Base-by-base conservation (phyloP, 257 asterid species). In the Penstemon barbatus region DNA sequence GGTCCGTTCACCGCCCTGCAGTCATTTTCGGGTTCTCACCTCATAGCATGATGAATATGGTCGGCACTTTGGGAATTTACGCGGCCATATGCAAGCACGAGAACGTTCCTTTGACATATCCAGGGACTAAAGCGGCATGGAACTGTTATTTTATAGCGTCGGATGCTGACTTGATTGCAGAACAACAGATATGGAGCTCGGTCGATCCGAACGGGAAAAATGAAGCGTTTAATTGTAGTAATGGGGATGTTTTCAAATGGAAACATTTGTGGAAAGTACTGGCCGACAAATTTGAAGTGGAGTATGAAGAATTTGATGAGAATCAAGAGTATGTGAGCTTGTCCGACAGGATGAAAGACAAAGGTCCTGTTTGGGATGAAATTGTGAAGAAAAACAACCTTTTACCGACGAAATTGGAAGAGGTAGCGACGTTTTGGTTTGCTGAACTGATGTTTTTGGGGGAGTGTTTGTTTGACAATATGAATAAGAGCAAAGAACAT, bases 401-500 rank as follows among this genome's bases (percentile, higher is more conserved):
- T 43, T 42, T 33, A 1, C 12, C 42, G 0, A 75, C 80, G 5
- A 75, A 71, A 52, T 63, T 79, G 78, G 80, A 79, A 58, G 73
- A 75, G 49, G 80, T 78, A 15, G 73, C 82, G 0, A 62, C 78
- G 18, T 79, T 75, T 18, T 79, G 83, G 83, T 79, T 79, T 68
- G 83, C 38, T 0, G 83, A 79, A 52, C 37, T 79, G 73, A 68
- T 75, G 61, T 68, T 79, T 1, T 62, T 45, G 8, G 64, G 74
- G 37, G 80, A 75, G 49, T 66, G 80, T 58, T 48, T 79, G 75
- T 63, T 79, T 75, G 80, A 75, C 43, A 75, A 3, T 15, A 79
- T 79, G 83, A 79, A 75, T 41, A 79, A 79, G 83, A 78, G 80
- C 65, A 78, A 74, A 64, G 83, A 78, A 43, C 83, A 57, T 61